These are phyloP conservation scores for Dactylella cylindrospora DNA, from an alignment of 2,329 filamentous ascomycete species.

Conservation along the genomic window DNA sequence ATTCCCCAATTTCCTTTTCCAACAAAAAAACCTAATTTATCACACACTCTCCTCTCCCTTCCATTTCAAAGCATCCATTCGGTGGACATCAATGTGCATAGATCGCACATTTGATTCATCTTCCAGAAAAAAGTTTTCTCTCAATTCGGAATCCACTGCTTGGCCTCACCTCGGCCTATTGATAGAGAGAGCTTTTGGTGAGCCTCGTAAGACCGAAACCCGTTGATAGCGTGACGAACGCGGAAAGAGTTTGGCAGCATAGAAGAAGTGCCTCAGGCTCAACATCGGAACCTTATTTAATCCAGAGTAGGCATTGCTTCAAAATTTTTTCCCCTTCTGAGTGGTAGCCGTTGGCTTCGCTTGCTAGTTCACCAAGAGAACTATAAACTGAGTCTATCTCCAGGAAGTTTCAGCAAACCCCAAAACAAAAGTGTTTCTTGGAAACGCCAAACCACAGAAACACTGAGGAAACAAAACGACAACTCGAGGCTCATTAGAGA, in stretches of 20 bases:
- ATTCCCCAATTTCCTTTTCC: constrained; percentile 38
- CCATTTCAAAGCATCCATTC: constrained; percentile 18
- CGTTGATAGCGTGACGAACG: constrained; percentile 32
- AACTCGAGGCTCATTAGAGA: not conserved
- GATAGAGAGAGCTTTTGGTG: constrained; percentile 1
- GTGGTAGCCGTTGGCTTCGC: constrained; percentile 22
- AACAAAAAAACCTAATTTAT: constrained; percentile 34
- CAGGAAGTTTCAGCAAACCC: constrained; percentile 41
- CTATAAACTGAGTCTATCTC: constrained; percentile 43
- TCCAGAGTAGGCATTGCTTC: constrained; percentile 17
- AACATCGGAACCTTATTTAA: constrained; percentile 40
- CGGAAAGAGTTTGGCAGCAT: constrained; percentile 40
- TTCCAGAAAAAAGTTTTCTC: constrained; percentile 11
- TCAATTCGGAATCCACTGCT: constrained; percentile 18
- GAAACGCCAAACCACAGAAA: constrained; percentile 5
- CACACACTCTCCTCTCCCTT: constrained; percentile 26
- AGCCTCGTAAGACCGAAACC: constrained; percentile 15
- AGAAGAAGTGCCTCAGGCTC: constrained; percentile 41
- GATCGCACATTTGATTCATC: constrained; percentile 23
- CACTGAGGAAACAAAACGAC: constrained; percentile 1
- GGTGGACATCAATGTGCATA: constrained; percentile 28
- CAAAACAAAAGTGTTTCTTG: constrained; percentile 14
- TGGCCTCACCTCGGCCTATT: constrained; percentile 3
- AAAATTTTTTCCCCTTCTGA: constrained; percentile 7
- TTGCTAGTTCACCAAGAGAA: constrained; percentile 27